A percentile compares a stretch with the other conserved stretches of the same genome.
These are phyloP conservation scores for Neofusicoccum cordaticola DNA, from an alignment of 2,329 filamentous ascomycete genomes.

Conservation along the genomic window DNA sequence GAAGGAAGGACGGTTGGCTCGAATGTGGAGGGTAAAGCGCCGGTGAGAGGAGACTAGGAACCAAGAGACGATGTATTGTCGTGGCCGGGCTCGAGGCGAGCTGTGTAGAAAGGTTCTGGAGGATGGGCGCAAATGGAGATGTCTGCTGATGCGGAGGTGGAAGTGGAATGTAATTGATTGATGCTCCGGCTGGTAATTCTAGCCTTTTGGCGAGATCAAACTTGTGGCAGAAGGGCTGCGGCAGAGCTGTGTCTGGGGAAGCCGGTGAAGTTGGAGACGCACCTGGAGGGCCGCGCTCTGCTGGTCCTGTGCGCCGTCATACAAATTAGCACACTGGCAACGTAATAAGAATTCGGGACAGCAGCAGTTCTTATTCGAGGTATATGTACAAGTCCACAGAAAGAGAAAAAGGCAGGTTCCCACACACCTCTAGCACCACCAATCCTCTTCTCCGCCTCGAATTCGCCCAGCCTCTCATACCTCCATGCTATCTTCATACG, in stretches of 20 bases:
- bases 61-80: slow-evolving; percentile 73
- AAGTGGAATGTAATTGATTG: slow-evolving; percentile 53
- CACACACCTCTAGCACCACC: slow-evolving; percentile 59
- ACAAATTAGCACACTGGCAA: slow-evolving; percentile 19
- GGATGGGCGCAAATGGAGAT: slow-evolving; percentile 59
- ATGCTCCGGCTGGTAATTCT: slow-evolving; percentile 37
- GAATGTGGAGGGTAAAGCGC: slow-evolving; percentile 71
- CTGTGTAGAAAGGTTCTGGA: slow-evolving; percentile 60
- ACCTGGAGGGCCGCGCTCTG: slow-evolving; percentile 3
- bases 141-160: slow-evolving; percentile 59
- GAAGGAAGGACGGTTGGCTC: slow-evolving; percentile 67
- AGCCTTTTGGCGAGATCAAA: slow-evolving; percentile 54
- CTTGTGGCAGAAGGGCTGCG: slow-evolving; percentile 47
- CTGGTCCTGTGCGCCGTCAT: slow-evolving; percentile 4
- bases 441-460: slow-evolving; percentile 51
- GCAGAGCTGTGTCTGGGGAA: slow-evolving; percentile 21
- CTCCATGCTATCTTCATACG: slow-evolving; percentile 99
- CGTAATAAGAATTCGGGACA: background rate
- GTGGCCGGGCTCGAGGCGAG: slow-evolving; percentile 50
- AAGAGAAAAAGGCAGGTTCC: slow-evolving; percentile 6
- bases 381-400: slow-evolving; percentile 18
- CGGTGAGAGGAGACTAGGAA: slow-evolving; percentile 87
- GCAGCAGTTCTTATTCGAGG: background rate
- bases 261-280: background rate
- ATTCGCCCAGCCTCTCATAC: slow-evolving; percentile 80